These are phyloP conservation scores for Avena insularis DNA, from an alignment of 176 grass and related monocot species.

Conservation along the genomic window DNA sequence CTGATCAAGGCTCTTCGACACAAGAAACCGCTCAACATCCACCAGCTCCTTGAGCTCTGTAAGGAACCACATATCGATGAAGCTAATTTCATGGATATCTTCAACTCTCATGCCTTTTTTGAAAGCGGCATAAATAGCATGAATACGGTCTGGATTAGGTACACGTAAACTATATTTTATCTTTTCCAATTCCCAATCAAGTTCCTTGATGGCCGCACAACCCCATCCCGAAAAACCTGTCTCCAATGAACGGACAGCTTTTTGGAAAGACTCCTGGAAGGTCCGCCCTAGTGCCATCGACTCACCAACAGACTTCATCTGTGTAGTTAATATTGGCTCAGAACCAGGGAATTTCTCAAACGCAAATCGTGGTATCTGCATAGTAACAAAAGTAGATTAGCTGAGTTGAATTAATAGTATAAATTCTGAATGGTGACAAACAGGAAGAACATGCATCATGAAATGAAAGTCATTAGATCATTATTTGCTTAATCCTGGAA, in stretches of 20 bases:
- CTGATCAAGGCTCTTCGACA: conserved; percentile 56
- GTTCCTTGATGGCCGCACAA: conserved; percentile 90
- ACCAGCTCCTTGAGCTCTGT: conserved; percentile 84
- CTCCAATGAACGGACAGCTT: conserved; percentile 93
- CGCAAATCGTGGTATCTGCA: conserved; percentile 99
- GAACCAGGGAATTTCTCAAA: conserved; percentile 99
- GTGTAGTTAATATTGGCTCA: conserved; percentile 90
- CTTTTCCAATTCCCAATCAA: conserved; percentile 95
- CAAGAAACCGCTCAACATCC: conserved; percentile 76
- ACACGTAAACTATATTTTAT: conserved; percentile 89
- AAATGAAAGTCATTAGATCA: not conserved
- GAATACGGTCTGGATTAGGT: conserved; percentile 93
- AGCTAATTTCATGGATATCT: conserved; percentile 87
- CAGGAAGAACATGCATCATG: not conserved
- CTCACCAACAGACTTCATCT: conserved; percentile 99
- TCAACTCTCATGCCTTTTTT: conserved; percentile 95
- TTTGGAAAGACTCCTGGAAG: conserved; percentile 98
- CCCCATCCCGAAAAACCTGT: conserved; percentile 95
- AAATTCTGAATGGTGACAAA: conserved; percentile 9
- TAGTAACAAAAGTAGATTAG: conserved; percentile 31
- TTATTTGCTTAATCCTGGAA: not conserved
- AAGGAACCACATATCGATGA: conserved; percentile 97
- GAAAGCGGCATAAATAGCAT: conserved; percentile 91
- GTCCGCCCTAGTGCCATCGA: conserved; percentile 92
- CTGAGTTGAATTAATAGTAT: not conserved